Conservation (phyloP, 1,139 yeast genomes). For the Saccharomyces uvarum region DNA sequence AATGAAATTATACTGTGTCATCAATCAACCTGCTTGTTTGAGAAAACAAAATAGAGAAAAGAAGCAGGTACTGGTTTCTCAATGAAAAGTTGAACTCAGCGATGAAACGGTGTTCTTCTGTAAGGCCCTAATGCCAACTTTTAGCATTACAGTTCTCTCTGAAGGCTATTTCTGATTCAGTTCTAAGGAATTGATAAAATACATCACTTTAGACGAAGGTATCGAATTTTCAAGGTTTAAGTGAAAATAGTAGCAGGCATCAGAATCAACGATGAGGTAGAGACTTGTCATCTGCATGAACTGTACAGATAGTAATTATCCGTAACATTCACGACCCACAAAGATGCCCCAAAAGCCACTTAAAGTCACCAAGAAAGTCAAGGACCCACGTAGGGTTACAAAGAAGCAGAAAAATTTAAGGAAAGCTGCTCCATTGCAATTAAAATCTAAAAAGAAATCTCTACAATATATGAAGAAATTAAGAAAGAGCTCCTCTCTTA, state of each 20-base stretch:
- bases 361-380: slow-evolving; percentile 33
- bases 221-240: background rate
- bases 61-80: background rate
- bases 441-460: slow-evolving; percentile 52
- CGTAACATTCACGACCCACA: background rate
- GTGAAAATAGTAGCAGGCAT: background rate
- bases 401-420: slow-evolving; percentile 49
- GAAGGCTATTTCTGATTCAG: background rate
- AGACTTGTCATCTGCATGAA: background rate
- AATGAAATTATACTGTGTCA: slow-evolving; percentile 25
- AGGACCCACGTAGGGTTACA: slow-evolving; percentile 36
- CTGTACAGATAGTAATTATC: background rate
- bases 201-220: background rate
- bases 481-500: slow-evolving; percentile 56
- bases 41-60: background rate
- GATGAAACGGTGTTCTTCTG: background rate
- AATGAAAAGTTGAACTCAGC: background rate
- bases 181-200: background rate
- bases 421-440: slow-evolving; percentile 66
- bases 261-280: slow-evolving; percentile 1
- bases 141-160: background rate
- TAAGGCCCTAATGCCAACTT: background rate
- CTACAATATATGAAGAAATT: slow-evolving; percentile 49
- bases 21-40: slow-evolving; percentile 7
- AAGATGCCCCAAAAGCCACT: slow-evolving; percentile 37